A percentile compares a stretch with the other conserved stretches of the same genome.
phyloP scores from a whole-genome alignment of 768 basidiomycete genomes.

The Leccinum fibrillosum region DNA sequence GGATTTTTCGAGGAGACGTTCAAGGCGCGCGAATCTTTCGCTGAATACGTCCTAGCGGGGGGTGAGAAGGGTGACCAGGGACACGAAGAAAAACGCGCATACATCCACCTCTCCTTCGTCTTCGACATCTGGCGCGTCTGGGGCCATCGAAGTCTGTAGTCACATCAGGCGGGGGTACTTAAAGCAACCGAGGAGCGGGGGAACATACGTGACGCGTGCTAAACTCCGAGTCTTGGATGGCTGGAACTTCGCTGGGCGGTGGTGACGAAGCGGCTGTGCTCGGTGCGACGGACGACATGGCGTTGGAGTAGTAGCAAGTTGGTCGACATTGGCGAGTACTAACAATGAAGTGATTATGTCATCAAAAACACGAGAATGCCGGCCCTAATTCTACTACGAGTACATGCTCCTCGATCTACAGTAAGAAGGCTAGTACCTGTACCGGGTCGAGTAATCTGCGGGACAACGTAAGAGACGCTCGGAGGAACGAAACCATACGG shows the following conservation, averaged over 20 bases:
- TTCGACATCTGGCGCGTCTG: slow-evolving; percentile 3
- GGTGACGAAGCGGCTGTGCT: slow-evolving; percentile 30
- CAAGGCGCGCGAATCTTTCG: slow-evolving; percentile 50
- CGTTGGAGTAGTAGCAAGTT: slow-evolving; percentile 7
- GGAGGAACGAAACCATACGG: slow-evolving; percentile 7
- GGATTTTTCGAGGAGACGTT: slow-evolving; percentile 72
- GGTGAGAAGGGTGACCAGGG: neutral
- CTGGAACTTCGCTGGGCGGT: slow-evolving; percentile 14
- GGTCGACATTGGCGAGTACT: slow-evolving; percentile 17
- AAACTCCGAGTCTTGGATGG: neutral
- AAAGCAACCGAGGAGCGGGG: neutral
- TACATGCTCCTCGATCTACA: neutral
- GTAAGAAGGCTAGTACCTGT: slow-evolving; percentile 51
- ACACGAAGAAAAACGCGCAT: slow-evolving; percentile 7
- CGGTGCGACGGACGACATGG: slow-evolving; percentile 20
- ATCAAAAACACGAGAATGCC: slow-evolving; percentile 27
- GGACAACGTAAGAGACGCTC: neutral
- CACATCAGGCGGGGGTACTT: neutral
- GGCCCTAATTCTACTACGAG: slow-evolving; percentile 16
- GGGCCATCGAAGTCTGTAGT: slow-evolving; percentile 14
- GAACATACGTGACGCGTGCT: slow-evolving; percentile 22
- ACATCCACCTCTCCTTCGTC: slow-evolving; percentile 4
- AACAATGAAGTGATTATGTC: slow-evolving; percentile 20
- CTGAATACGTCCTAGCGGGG: slow-evolving; percentile 41
- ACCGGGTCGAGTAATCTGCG: slow-evolving; percentile 78